A percentile compares a stretch with the other conserved stretches of the same genome.
phyloP scores from a whole-genome alignment of 371 early-diverging fungal genomes.

The Sporodiniella umbellata region DNA sequence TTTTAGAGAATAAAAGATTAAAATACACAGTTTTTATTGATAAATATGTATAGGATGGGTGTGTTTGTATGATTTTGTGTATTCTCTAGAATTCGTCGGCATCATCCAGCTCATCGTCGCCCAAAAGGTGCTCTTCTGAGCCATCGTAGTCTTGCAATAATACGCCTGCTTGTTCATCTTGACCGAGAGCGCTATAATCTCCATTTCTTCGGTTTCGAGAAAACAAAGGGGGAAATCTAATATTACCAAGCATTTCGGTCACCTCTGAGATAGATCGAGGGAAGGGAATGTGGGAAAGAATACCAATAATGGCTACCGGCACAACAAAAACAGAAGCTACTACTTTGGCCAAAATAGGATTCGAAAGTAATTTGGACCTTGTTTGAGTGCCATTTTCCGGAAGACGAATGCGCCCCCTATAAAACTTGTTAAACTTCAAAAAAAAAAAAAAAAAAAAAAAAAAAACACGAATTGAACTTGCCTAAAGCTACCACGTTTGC shows the following conservation, averaged over 20 bases:
- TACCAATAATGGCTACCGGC: conserved; percentile 36
- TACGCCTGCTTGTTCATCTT: conserved; percentile 47
- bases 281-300: conserved; percentile 37
- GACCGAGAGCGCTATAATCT: conserved; percentile 40
- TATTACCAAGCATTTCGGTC: conserved; percentile 16
- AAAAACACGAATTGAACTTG: conserved; percentile 7
- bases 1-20: neutral
- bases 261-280: conserved; percentile 32
- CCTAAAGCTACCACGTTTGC: conserved; percentile 36
- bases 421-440: no score
- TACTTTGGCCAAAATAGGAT: conserved; percentile 34
- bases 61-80: neutral
- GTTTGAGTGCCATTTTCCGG: conserved; percentile 24
- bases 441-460: neutral
- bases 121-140: conserved; percentile 36
- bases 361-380: conserved; percentile 22
- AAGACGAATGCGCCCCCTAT: conserved; percentile 40
- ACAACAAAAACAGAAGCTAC: conserved; percentile 38
- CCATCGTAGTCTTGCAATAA: conserved; percentile 50
- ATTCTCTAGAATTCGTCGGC: conserved; percentile 37
- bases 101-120: conserved; percentile 41
- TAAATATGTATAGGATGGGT: no score
- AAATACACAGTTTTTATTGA: neutral
- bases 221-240: conserved; percentile 27
- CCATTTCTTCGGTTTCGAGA: conserved; percentile 12